These are phyloP conservation scores for Epichloe festucae DNA, from an alignment of 2,329 filamentous ascomycete species.

Conservation along the genomic window DNA sequence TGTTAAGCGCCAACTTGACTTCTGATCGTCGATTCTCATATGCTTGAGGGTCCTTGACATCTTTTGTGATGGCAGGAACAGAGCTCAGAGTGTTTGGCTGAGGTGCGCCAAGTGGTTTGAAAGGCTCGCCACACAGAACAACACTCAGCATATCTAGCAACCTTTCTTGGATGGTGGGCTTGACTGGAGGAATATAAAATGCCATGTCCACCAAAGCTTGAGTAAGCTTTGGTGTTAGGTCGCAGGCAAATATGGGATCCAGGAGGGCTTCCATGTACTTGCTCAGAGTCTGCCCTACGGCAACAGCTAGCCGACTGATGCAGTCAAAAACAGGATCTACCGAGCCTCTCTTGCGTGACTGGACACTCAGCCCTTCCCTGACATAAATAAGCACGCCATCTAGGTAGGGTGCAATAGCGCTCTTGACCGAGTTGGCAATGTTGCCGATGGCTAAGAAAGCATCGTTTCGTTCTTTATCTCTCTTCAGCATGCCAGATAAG, in stretches of 20 bases:
- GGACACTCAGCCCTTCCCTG: conserved; percentile 73
- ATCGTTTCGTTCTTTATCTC: conserved; percentile 85
- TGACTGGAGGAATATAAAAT: conserved; percentile 93
- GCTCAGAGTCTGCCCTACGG: conserved; percentile 89
- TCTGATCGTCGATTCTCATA: conserved; percentile 72
- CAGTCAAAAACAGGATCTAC: conserved; percentile 87
- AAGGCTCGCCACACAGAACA: conserved; percentile 83
- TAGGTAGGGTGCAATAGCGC: conserved; percentile 86
- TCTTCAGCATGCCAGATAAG: conserved; percentile 83
- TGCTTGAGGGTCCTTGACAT: conserved; percentile 72
- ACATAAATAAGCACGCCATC: conserved; percentile 92
- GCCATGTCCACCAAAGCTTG: conserved; percentile 97
- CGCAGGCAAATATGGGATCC: conserved; percentile 93
- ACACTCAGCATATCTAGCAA: conserved; percentile 89
- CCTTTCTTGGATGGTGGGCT: conserved; percentile 84
- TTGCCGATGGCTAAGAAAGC: conserved; percentile 94
- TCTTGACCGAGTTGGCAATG: conserved; percentile 91
- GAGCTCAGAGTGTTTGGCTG: conserved; percentile 67
- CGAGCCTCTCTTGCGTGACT: conserved; percentile 52
- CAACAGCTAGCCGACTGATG: conserved; percentile 89
- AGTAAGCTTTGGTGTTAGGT: conserved; percentile 82
- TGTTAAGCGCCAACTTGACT: conserved; percentile 85
- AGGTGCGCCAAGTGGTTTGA: conserved; percentile 83
- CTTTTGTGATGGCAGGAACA: conserved; percentile 73
- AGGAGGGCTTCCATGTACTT: conserved; percentile 96